Evolutionary conservation across 768 basidiomycete genomes (phyloP).

Genomic region (Podaxis carcinomalis): DNA sequence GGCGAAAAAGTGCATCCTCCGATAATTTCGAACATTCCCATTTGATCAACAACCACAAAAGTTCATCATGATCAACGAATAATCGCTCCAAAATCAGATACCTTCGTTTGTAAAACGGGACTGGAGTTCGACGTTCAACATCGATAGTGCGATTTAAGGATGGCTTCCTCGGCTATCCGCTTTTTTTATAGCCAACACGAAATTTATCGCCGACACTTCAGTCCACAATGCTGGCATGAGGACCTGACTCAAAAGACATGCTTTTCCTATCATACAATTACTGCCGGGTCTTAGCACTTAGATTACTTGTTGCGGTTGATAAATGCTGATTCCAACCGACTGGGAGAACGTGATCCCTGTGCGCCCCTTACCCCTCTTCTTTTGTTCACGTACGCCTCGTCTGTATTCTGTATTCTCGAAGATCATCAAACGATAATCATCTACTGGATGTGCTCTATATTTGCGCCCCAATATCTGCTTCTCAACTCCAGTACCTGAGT

Average conservation of each 20-base stretch:
- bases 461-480: background rate
- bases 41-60: background rate
- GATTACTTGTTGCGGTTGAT: too few species aligned
- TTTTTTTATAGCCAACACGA: too few species aligned
- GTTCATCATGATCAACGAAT: background rate
- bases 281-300: background rate
- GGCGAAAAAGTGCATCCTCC: background rate
- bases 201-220: too few species aligned
- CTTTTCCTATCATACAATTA: background rate
- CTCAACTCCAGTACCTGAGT: background rate
- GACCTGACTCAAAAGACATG: background rate
- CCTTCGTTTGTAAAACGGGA: too few species aligned
- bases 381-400: background rate
- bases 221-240: too few species aligned
- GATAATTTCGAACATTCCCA: background rate
- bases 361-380: background rate
- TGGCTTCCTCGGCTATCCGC: too few species aligned
- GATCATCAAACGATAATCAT: background rate
- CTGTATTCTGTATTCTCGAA: background rate
- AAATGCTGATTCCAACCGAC: too few species aligned
- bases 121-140: too few species aligned
- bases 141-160: too few species aligned
- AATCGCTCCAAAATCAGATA: too few species aligned
- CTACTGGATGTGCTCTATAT: background rate
- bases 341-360: background rate